Evolutionary conservation across 768 basidiomycete species (phyloP).

Genomic region (Neoboletus subvelutipes): DNA sequence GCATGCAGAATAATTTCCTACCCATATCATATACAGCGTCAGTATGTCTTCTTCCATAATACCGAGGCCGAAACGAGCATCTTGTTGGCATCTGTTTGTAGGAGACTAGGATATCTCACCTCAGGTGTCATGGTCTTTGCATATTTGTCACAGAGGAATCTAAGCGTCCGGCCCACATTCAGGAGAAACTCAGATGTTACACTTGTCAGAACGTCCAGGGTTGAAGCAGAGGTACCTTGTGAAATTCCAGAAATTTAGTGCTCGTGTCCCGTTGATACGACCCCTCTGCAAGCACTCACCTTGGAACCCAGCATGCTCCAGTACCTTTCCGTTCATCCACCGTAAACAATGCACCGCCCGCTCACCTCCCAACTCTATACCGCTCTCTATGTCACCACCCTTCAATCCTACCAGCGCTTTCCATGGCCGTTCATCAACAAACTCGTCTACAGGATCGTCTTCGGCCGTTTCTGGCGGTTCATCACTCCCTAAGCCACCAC

Average conservation of each 20-base stretch:
- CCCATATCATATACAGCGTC: constrained; percentile 1
- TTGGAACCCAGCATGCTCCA: constrained; percentile 93
- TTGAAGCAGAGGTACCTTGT: constrained; percentile 68
- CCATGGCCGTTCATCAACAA: constrained; percentile 66
- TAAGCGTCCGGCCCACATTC: constrained; percentile 85
- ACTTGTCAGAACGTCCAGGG: constrained; percentile 74
- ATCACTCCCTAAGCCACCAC: constrained; percentile 36
- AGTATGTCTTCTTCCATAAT: constrained; percentile 4
- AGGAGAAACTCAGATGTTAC: constrained; percentile 78
- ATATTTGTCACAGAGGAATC: constrained; percentile 80
- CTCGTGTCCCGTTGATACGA: neutral
- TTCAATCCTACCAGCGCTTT: constrained; percentile 24
- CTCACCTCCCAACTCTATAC: constrained; percentile 57
- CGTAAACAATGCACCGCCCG: constrained; percentile 63
- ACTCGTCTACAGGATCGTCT: constrained; percentile 28
- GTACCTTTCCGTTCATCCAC: constrained; percentile 72
- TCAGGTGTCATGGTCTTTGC: constrained; percentile 78
- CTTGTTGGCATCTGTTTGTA: neutral
- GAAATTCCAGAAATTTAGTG: constrained; percentile 6
- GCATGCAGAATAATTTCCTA: constrained; percentile 94
- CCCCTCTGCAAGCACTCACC: constrained; percentile 45
- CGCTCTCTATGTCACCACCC: constrained; percentile 7
- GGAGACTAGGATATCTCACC: constrained; percentile 44
- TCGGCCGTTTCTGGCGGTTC: constrained; percentile 35
- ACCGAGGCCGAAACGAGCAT: neutral